phyloP scores from a whole-genome alignment of 176 grass and related monocot genomes.

The Oropetium thomaeum region DNA sequence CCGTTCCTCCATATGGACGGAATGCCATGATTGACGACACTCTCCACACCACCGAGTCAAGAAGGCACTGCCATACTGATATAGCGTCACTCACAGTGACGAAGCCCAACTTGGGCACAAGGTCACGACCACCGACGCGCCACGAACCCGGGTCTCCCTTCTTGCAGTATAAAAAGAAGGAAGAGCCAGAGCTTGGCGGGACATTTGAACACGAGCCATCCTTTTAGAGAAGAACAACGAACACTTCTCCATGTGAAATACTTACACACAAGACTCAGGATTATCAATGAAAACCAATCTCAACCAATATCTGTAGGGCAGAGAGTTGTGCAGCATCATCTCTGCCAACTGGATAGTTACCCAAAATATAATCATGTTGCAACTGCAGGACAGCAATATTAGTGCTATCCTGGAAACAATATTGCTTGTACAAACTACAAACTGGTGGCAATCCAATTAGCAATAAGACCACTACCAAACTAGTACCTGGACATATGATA shows the following conservation, averaged over 20 bases:
- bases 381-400: constrained; percentile 54
- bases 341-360: constrained; percentile 97
- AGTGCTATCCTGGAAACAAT: constrained; percentile 20
- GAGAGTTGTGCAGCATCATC: constrained; percentile 96
- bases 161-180: too few relatives aligned
- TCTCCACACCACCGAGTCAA: too few relatives aligned
- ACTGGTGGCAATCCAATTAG: not conserved
- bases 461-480: not conserved
- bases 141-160: too few relatives aligned
- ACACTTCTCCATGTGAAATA: constrained; percentile 40
- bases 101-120: too few relatives aligned
- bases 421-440: not conserved
- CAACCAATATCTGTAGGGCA: constrained; percentile 88
- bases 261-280: constrained; percentile 87
- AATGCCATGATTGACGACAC: too few relatives aligned
- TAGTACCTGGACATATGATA: constrained; percentile 95
- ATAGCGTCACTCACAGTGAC: too few relatives aligned
- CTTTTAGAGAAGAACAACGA: too few relatives aligned
- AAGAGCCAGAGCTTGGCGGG: too few relatives aligned
- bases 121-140: too few relatives aligned
- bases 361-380: constrained; percentile 97
- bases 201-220: too few relatives aligned
- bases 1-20: too few relatives aligned
- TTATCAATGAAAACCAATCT: constrained; percentile 92
- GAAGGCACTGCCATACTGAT: too few relatives aligned